These are phyloP conservation scores for Solanum hybrid DNA, from an alignment of 305 asterid species.

Conservation along the genomic window DNA sequence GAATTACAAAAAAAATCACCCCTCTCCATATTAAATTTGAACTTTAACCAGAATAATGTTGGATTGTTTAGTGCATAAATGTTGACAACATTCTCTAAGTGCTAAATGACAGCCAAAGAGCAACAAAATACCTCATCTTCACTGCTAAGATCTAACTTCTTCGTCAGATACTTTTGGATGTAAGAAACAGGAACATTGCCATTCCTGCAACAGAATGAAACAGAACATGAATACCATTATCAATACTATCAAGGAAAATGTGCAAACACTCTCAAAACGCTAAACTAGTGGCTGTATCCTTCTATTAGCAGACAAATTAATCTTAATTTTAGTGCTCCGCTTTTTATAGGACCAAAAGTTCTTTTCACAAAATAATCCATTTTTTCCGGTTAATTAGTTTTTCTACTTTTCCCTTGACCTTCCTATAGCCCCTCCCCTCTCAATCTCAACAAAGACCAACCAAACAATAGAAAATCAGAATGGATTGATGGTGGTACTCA, in stretches of 20 bases:
- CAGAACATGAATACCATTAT: background rate
- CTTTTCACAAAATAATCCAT: background rate
- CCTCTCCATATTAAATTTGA: background rate
- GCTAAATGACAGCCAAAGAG: slow-evolving; percentile 6
- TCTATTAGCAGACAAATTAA: background rate
- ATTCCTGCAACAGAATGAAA: slow-evolving; percentile 35
- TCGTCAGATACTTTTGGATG: slow-evolving; percentile 52
- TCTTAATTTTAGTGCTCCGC: background rate
- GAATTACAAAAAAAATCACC: background rate
- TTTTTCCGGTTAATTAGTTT: background rate
- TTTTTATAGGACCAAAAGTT: background rate
- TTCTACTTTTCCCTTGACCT: background rate
- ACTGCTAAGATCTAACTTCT: slow-evolving; percentile 40
- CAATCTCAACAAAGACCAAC: background rate
- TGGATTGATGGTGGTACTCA: background rate
- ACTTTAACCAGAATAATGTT: background rate
- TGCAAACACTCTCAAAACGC: background rate
- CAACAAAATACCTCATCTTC: slow-evolving; percentile 49
- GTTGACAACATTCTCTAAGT: background rate
- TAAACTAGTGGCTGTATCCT: background rate
- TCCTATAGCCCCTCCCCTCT: background rate
- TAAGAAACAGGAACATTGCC: slow-evolving; percentile 49
- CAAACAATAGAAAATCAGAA: background rate
- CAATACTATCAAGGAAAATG: background rate
- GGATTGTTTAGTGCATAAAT: background rate